Conservation (phyloP, 2,329 filamentous ascomycete species). For the Laburnicola sp. region DNA sequence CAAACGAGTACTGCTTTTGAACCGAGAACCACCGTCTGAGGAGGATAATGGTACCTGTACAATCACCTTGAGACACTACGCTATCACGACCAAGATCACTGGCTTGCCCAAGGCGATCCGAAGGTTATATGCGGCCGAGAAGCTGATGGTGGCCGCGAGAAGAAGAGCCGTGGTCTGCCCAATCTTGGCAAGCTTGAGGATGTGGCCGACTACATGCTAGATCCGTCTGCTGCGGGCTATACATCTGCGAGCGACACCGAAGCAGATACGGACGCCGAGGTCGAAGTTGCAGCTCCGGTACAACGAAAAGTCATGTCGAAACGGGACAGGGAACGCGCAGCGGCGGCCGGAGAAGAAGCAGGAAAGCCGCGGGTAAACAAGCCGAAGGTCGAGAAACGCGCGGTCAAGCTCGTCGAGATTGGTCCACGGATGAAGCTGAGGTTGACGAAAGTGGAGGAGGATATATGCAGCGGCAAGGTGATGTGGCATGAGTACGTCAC, state of each 20-base stretch:
- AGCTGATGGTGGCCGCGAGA: constrained; percentile 63
- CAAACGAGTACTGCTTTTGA: constrained; percentile 83
- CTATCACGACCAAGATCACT: constrained; percentile 85
- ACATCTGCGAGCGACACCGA: constrained; percentile 93
- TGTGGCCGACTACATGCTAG: constrained; percentile 91
- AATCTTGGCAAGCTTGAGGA: constrained; percentile 91
- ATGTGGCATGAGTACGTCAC: constrained; percentile 98
- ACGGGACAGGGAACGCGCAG: constrained; percentile 53
- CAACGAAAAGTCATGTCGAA: constrained; percentile 65
- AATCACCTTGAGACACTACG: constrained; percentile 88
- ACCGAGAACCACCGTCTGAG: constrained; percentile 65
- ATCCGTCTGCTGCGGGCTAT: constrained; percentile 76
- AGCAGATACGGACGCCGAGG: constrained; percentile 90
- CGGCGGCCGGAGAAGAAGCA: constrained; percentile 46
- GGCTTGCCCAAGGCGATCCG: constrained; percentile 83
- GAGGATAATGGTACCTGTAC: constrained; percentile 64
- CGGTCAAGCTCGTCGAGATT: constrained; percentile 88
- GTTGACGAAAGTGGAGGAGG: constrained; percentile 95
- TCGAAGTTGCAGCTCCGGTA: constrained; percentile 71
- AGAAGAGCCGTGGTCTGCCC: constrained; percentile 71
- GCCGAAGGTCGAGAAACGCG: constrained; percentile 73
- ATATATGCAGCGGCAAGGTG: constrained; percentile 82
- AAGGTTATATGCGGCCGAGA: constrained; percentile 82
- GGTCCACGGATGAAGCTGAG: constrained; percentile 87
- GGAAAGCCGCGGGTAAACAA: constrained; percentile 40